Percentiles rank a stretch among this genome's conserved stretches.
phyloP scores from a whole-genome alignment of 2,329 filamentous ascomycete species.

The Claviceps digitariae region DNA sequence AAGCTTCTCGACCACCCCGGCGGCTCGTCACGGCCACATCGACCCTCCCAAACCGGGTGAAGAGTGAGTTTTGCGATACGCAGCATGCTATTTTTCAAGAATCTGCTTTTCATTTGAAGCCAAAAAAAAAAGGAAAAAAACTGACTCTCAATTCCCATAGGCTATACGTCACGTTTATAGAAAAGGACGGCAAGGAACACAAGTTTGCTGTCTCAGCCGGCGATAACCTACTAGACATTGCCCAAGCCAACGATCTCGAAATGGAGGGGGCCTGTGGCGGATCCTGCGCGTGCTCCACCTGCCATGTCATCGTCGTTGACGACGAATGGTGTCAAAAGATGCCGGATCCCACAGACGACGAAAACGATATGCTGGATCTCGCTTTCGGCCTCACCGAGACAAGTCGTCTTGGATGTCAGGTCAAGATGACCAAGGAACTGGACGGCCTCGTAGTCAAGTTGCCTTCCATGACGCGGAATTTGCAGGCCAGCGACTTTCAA shows the following conservation, averaged over 20 bases:
- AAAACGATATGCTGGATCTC: constrained; percentile 84
- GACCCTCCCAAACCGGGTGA: constrained; percentile 77
- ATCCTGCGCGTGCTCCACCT: constrained; percentile 85
- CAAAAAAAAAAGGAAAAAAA: background rate
- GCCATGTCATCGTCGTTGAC: constrained; percentile 73
- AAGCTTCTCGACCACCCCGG: constrained; percentile 52
- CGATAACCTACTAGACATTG: constrained; percentile 90
- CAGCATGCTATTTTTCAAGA: background rate
- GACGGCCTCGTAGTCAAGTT: constrained; percentile 76
- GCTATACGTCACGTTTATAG: constrained; percentile 80
- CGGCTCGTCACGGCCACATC: constrained; percentile 61
- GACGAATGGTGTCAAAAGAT: constrained; percentile 65
- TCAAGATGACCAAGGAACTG: constrained; percentile 79
- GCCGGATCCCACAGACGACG: constrained; percentile 63
- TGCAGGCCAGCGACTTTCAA: constrained; percentile 88
- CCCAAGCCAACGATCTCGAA: constrained; percentile 85
- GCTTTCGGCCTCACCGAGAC: constrained; percentile 87
- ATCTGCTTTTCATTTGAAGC: no score
- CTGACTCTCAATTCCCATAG: constrained; percentile 27
- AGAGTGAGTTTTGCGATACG: constrained; percentile 50
- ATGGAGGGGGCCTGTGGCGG: constrained; percentile 98
- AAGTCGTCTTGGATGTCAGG: constrained; percentile 71
- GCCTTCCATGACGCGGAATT: constrained; percentile 86
- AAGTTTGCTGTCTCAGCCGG: constrained; percentile 72
- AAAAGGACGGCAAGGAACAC: constrained; percentile 69